These are phyloP conservation scores for Mixia osmundae DNA, from an alignment of 1,284 basidiomycete genomes.

Conservation along the genomic window DNA sequence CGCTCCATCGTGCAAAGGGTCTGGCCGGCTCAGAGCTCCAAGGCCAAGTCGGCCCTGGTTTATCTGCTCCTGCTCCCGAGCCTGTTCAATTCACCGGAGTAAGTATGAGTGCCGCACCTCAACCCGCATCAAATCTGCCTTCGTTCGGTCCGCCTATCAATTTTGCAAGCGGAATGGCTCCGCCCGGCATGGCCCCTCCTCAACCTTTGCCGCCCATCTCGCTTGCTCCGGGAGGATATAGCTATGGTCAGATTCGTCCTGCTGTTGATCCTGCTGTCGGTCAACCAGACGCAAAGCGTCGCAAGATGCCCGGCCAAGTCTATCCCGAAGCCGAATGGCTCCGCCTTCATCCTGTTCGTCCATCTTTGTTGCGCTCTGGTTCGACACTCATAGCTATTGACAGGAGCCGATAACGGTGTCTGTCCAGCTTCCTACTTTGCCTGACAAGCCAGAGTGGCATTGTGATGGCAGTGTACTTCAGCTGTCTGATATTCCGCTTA, in stretches of 20 bases:
- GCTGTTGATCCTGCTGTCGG: no score
- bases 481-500: constrained; percentile 56
- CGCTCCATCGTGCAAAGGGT: constrained; percentile 70
- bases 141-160: neutral
- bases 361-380: constrained; percentile 48
- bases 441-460: constrained; percentile 71
- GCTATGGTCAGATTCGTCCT: no score
- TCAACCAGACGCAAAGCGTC: no score
- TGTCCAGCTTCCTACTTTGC: constrained; percentile 52
- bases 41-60: constrained; percentile 44
- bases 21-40: constrained; percentile 25
- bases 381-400: constrained; percentile 36
- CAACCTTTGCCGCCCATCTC: no score
- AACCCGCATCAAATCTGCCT: neutral
- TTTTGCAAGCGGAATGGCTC: constrained; percentile 1
- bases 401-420: constrained; percentile 59
- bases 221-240: no score
- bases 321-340: no score
- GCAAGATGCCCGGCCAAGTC: no score
- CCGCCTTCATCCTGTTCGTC: no score
- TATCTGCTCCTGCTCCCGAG: constrained; percentile 33
- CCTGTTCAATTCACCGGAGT: neutral
- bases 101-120: no score
- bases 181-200: no score
- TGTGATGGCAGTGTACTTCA: constrained; percentile 52